Evolutionary conservation across 1,284 basidiomycete genomes (phyloP).

Genomic region (Meripilus lineatus): DNA sequence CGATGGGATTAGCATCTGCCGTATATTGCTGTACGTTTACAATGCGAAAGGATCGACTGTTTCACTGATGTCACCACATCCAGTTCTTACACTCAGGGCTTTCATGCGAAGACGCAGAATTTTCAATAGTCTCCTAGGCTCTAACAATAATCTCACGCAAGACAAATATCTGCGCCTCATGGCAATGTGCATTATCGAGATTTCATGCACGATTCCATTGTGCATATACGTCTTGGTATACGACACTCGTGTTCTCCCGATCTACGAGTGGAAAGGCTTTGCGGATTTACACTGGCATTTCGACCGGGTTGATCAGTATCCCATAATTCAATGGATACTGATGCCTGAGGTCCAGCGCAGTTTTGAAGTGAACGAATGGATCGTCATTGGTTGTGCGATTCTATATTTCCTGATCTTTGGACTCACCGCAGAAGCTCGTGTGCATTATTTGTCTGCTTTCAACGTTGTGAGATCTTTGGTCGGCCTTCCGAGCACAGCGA

Average conservation of each 20-base stretch:
- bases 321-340: not conserved
- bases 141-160: conserved; percentile 32
- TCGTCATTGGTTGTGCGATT: not conserved
- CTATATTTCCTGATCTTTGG: conserved; percentile 1
- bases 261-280: conserved; percentile 1
- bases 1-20: conserved; percentile 37
- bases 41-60: too few relatives aligned
- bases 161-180: conserved; percentile 49
- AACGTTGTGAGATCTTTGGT: conserved; percentile 36
- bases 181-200: conserved; percentile 34
- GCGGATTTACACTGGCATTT: conserved; percentile 2
- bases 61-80: too few relatives aligned
- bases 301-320: conserved; percentile 1
- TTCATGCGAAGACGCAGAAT: conserved; percentile 28
- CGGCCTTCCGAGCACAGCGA: conserved; percentile 26
- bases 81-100: conserved; percentile 27
- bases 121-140: conserved; percentile 25
- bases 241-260: conserved; percentile 12
- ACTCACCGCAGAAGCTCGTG: not conserved
- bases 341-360: too few relatives aligned
- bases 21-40: conserved; percentile 19
- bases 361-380: conserved; percentile 9
- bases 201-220: conserved; percentile 29
- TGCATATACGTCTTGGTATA: conserved; percentile 18
- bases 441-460: conserved; percentile 41